Base-by-base conservation (phyloP, 768 basidiomycete species). In the Boletus rubroflammeus region DNA sequence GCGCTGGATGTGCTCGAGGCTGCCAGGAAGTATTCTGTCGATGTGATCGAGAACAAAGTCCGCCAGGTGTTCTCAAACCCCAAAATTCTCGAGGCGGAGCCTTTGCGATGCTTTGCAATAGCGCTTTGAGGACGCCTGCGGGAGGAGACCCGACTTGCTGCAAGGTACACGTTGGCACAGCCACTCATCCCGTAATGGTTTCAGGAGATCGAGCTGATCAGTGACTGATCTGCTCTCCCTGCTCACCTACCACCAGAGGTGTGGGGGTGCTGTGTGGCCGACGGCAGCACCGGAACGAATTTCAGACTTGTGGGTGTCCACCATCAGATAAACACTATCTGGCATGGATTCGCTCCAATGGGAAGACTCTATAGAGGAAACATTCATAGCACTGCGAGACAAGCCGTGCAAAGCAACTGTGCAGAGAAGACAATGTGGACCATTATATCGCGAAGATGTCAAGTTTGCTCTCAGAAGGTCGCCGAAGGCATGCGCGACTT, bases 181-280 rank as follows among this genome's bases (percentile, higher is more conserved):
- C 62, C 70, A 0, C 53, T 70, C 26, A 51, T 62, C 10, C 59
- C 65, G 0, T 40, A 47, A 2, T 60, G 64, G 50, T 61, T 62
- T 6, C 42, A 63, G 44, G 71, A 69, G 41, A 57, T 74, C 1
- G 59, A 58, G 0, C 21, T 66, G 43, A 60, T 74, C 38, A 59
- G 59, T 8, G 67, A 26, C 50, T 2, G 64, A 62, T 14, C 51
- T 72, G 4, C 63, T 68, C 34, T 34, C 57, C 3, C 39, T 72
- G 8, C 51, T 64, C 9, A 57, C 50, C 23, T 64, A 67, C 35
- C 65, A 64, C 23, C 10, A 26, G n/a, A 23, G 17, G 6, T 68
- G 67, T 13, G 38, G 57, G 3, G 43, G 54, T 1, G 61, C 57
- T 7, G 59, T 54, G 5, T 40, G 53, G 40, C 26, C 13, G 3